Conservation (phyloP, 345 rosid genomes). For the Dipteronia dyeriana region DNA sequence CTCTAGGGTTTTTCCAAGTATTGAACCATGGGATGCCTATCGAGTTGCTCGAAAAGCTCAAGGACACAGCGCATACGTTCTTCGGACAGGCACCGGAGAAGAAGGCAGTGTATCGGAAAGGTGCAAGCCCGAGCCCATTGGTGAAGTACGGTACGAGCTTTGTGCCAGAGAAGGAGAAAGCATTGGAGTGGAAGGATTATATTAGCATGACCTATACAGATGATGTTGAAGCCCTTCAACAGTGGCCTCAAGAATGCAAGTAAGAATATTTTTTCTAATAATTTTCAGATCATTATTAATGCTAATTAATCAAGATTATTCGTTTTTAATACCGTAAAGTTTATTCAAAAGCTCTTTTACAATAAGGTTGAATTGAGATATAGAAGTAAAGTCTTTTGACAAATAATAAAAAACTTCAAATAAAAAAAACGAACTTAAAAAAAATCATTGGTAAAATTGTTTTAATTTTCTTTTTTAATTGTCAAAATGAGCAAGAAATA, state of each 20-base stretch:
- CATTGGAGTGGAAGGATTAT: conserved; percentile 70
- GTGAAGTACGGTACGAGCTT: conserved; percentile 62
- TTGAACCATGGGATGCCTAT: conserved; percentile 55
- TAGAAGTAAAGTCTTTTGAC: too few relatives aligned
- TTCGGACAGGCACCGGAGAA: conserved; percentile 42
- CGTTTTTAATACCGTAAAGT: too few relatives aligned
- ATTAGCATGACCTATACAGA: conserved; percentile 51
- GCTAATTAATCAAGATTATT: too few relatives aligned
- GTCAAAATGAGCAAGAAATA: too few relatives aligned
- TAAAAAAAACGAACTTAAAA: too few relatives aligned
- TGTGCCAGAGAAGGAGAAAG: conserved; percentile 56
- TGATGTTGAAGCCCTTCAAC: conserved; percentile 51
- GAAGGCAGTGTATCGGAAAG: conserved; percentile 45
- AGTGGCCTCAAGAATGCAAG: conserved; percentile 59
- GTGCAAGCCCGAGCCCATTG: conserved; percentile 46
- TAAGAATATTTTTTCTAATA: conserved; percentile 1
- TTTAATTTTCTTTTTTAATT: not conserved
- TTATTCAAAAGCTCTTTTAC: too few relatives aligned
- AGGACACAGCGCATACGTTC: conserved; percentile 45
- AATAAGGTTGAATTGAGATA: too few relatives aligned
- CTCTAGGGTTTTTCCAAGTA: conserved; percentile 62
- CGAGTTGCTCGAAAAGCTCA: conserved; percentile 45
- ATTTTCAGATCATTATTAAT: too few relatives aligned
- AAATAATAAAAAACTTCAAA: too few relatives aligned
- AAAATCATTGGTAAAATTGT: too few relatives aligned